A percentile compares a stretch with the other conserved stretches of the same genome.
phyloP scores from a whole-genome alignment of 2,329 filamentous ascomycete species.

The Trichoderma oligosporum region DNA sequence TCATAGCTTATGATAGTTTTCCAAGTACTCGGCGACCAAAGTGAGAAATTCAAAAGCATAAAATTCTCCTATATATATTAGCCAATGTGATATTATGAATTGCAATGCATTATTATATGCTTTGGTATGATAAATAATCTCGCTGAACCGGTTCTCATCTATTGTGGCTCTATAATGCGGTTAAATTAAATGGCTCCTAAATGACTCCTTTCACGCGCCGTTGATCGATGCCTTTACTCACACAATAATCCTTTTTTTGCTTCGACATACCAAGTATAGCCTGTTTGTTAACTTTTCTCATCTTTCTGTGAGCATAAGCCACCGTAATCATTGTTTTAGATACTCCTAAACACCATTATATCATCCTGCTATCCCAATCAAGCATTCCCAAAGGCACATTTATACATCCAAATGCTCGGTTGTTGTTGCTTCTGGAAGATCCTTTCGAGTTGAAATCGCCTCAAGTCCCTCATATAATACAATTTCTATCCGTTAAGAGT shows the following conservation, averaged over 20 bases:
- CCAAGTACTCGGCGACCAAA: no score
- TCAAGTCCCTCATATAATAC: not conserved
- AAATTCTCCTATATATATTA: not conserved
- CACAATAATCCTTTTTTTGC: not conserved
- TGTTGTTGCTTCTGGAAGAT: not conserved
- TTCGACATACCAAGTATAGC: not conserved
- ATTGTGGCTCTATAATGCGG: not conserved
- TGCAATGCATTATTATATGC: not conserved
- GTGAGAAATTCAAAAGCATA: not conserved
- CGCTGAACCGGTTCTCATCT: not conserved
- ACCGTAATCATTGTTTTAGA: not conserved
- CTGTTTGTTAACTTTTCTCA: not conserved
- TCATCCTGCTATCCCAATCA: not conserved
- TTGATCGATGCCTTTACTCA: not conserved
- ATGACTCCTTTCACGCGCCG: not conserved
- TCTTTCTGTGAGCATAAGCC: not conserved
- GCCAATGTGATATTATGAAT: not conserved
- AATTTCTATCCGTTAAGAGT: not conserved
- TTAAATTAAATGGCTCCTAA: not conserved
- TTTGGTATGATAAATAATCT: not conserved
- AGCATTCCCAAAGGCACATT: not conserved
- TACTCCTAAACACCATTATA: not conserved
- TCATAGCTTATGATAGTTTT: no score
- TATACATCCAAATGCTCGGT: conserved; percentile 4
- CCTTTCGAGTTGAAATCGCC: not conserved